Percentiles rank a stretch among this genome's conserved stretches.
Conservation (phyloP, 805 yeast genomes). For the Blastobotrys chiropterorum region DNA sequence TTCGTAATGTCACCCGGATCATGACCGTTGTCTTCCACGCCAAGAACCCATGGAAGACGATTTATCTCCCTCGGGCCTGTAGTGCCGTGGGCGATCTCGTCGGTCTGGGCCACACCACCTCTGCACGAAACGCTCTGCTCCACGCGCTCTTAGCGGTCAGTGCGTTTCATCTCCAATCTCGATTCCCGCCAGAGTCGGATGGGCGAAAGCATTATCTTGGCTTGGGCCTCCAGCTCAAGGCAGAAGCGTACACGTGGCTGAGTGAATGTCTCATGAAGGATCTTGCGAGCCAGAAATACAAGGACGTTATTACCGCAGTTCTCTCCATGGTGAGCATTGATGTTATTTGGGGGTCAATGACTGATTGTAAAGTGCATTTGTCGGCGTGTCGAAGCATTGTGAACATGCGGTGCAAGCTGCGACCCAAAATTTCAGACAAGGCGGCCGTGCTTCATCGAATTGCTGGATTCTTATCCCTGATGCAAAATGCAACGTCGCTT, state of each 20-base stretch:
- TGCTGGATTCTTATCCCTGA: slow-evolving; percentile 63
- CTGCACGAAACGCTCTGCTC: slow-evolving; percentile 68
- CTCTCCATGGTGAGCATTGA: slow-evolving; percentile 84
- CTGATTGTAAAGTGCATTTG: slow-evolving; percentile 70
- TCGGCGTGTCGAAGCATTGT: slow-evolving; percentile 73
- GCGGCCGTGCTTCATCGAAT: slow-evolving; percentile 74
- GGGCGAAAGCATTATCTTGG: slow-evolving; percentile 65
- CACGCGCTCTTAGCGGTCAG: slow-evolving; percentile 77
- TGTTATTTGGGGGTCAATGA: slow-evolving; percentile 87
- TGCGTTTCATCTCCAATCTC: slow-evolving; percentile 73
- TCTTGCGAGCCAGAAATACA: slow-evolving; percentile 59
- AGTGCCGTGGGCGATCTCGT: slow-evolving; percentile 77
- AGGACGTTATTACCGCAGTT: slow-evolving; percentile 76
- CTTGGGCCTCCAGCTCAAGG: slow-evolving; percentile 65
- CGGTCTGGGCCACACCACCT: slow-evolving; percentile 65
- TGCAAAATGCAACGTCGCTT: slow-evolving; percentile 69
- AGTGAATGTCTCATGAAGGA: slow-evolving; percentile 48
- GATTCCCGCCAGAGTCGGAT: slow-evolving; percentile 58
- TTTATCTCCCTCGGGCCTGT: slow-evolving; percentile 79
- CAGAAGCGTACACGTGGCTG: slow-evolving; percentile 67
- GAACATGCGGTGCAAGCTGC: slow-evolving; percentile 56
- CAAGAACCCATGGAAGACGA: slow-evolving; percentile 81
- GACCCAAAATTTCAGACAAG: slow-evolving; percentile 64
- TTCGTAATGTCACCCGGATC: slow-evolving; percentile 68
- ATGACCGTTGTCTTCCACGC: slow-evolving; percentile 68